A percentile compares a stretch with the other conserved stretches of the same genome.
These are phyloP conservation scores for Lipomyces yamadae DNA, from an alignment of 805 yeast genomes.

Conservation along the genomic window DNA sequence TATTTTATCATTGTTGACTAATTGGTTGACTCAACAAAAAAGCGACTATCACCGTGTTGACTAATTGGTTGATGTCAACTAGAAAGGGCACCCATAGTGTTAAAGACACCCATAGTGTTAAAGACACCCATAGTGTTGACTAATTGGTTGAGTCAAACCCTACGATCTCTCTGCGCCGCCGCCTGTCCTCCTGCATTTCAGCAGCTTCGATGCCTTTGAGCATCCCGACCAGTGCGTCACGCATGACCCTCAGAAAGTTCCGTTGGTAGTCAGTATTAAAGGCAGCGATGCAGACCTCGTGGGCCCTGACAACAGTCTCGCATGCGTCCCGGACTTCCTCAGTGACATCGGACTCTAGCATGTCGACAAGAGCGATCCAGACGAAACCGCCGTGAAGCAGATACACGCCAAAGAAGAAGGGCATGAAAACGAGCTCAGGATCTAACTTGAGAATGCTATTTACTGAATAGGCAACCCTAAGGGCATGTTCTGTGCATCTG, in stretches of 20 bases:
- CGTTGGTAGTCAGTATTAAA: conserved; percentile 44
- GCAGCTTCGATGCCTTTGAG: conserved; percentile 39
- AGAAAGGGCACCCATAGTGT: too few species aligned
- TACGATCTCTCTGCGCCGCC: conserved; percentile 45
- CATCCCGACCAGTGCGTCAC: conserved; percentile 43
- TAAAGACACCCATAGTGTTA: too few species aligned
- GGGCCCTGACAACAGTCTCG: conserved; percentile 44
- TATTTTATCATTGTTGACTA: too few species aligned
- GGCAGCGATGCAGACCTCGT: conserved; percentile 44
- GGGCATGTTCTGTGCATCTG: conserved; percentile 39
- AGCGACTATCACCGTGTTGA: too few species aligned
- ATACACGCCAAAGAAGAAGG: conserved; percentile 44
- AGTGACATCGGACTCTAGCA: conserved; percentile 39
- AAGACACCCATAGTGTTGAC: too few species aligned
- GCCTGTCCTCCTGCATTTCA: conserved; percentile 39
- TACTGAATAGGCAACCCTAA: conserved; percentile 40
- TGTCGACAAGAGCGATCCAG: conserved; percentile 41
- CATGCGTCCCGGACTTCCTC: conserved; percentile 41
- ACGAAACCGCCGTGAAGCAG: conserved; percentile 42
- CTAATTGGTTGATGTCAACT: too few species aligned
- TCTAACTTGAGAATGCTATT: conserved; percentile 40
- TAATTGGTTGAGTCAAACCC: too few species aligned
- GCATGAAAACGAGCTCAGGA: conserved; percentile 43
- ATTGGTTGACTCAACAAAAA: too few species aligned
- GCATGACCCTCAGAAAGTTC: conserved; percentile 43